Evolutionary conservation across 305 asterid species (phyloP).

Genomic region (Ilex paraguariensis): DNA sequence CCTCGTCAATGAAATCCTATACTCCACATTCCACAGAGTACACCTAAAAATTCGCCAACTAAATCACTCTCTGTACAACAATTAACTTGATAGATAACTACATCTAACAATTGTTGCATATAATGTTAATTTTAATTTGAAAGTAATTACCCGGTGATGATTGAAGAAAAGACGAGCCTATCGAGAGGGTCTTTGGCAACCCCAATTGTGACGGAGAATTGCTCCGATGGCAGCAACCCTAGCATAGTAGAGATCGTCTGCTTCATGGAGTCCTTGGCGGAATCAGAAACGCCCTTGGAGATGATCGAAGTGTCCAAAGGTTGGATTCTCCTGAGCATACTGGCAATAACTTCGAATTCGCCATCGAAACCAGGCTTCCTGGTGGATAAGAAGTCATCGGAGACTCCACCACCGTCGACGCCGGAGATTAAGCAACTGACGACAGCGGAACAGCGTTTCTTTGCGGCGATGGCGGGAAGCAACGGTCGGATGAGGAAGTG

Average conservation of each 20-base stretch:
- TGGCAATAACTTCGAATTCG: constrained; percentile 85
- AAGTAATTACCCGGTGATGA: constrained; percentile 69
- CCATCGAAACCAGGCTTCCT: constrained; percentile 64
- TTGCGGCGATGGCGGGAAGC: constrained; percentile 33
- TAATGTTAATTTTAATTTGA: background rate
- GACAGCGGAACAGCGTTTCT: constrained; percentile 28
- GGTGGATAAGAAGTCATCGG: constrained; percentile 92
- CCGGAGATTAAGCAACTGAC: constrained; percentile 70
- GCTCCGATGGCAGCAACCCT: constrained; percentile 92
- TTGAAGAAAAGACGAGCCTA: constrained; percentile 75
- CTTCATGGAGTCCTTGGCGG: constrained; percentile 96
- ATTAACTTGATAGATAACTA: background rate
- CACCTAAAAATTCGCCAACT: constrained; percentile 36
- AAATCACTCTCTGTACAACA: too few species aligned
- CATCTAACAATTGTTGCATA: background rate
- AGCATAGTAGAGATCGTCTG: constrained; percentile 96
- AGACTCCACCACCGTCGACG: constrained; percentile 92
- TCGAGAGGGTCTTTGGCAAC: constrained; percentile 66
- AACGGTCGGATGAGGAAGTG: constrained; percentile 33
- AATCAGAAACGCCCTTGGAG: constrained; percentile 76
- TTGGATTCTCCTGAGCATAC: constrained; percentile 77
- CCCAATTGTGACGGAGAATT: constrained; percentile 62
- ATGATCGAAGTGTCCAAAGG: constrained; percentile 78
- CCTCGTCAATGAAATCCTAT: constrained; percentile 79
- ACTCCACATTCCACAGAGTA: constrained; percentile 97